Evolutionary conservation across 345 rosid genomes (phyloP), one percentile per base, ranked within the genome.

Genomic region (Euphorbia lathyris): DNA sequence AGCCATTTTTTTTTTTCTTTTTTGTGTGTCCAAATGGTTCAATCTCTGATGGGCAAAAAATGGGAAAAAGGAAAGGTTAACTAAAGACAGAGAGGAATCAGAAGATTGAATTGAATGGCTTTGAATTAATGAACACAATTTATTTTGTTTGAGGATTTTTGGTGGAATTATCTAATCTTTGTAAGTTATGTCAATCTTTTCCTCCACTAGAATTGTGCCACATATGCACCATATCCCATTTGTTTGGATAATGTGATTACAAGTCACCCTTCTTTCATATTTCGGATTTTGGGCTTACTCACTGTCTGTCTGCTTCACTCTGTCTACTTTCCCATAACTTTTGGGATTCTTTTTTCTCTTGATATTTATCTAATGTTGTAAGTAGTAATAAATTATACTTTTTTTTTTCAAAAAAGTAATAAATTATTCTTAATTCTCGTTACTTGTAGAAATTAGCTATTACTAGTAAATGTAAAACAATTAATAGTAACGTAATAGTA

Each of bases 201-300:
- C 83, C 60, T 64, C 97, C 93, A 89, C 70, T 86, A 56, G 78
- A 60, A 56, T 57, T 72, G 55, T 81, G 91, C 87, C 97, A 91
- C 86, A 57, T 89, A 20, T 59, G 75, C 74, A 78, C 82, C 81
- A 69, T 80, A 86, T 81, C 87, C 64, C 70, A 25, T 70, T 74
- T 71, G 59, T 68, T 66, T 77, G 87, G 91, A 85, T 87, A 83
- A 83, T 67, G 80, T 71, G 65, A 67, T 76, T 65, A 34, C 84
- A 70, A 16, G 57, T 55, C 42, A 1, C 65, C 73, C 55, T 43
- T 7, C 13, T 23, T 60, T 22, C 23, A 22, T 29, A 27, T 42
- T 13, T 47, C 19, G 45, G 36, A 9, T 52, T 17, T 2, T 59
- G 7, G 50, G 17, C 65, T 59, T 27, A 8, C 61, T 67, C 14